Conservation (phyloP, 1,139 yeast species). For the Zygoascus hellenicus region DNA sequence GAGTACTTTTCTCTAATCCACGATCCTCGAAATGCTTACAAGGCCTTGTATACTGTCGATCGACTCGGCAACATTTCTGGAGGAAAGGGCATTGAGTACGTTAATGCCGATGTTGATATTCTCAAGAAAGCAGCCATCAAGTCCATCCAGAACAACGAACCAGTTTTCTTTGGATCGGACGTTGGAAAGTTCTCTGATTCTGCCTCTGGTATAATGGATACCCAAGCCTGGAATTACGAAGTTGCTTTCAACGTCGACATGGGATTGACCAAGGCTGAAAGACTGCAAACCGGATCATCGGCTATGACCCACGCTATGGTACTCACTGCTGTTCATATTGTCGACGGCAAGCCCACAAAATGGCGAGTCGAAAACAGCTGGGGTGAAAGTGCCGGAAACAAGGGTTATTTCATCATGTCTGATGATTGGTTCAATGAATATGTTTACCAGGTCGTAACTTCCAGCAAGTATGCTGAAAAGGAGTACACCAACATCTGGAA, state of each 20-base stretch:
- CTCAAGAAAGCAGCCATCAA: constrained; percentile 52
- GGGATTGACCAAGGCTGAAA: constrained; percentile 46
- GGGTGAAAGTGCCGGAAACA: constrained; percentile 56
- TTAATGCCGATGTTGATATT: constrained; percentile 46
- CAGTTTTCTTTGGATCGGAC: constrained; percentile 66
- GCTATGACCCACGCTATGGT: constrained; percentile 76
- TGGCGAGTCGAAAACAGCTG: constrained; percentile 71
- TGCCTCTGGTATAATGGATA: constrained; percentile 49
- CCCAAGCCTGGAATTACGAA: constrained; percentile 49
- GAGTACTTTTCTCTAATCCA: constrained; percentile 52
- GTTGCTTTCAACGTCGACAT: constrained; percentile 51
- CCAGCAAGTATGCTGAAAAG: constrained; percentile 43
- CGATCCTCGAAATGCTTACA: constrained; percentile 55
- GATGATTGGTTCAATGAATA: constrained; percentile 64
- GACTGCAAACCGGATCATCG: constrained; percentile 53
- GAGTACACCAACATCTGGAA: constrained; percentile 46
- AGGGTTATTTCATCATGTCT: constrained; percentile 59
- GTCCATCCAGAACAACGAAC: constrained; percentile 55
- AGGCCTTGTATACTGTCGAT: constrained; percentile 56
- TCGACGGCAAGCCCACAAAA: constrained; percentile 48
- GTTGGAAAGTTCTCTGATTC: constrained; percentile 54
- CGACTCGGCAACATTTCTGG: constrained; percentile 52
- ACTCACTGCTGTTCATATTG: constrained; percentile 56
- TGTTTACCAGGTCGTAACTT: constrained; percentile 59
- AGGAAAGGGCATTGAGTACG: constrained; percentile 61